phyloP scores from a whole-genome alignment of 179 eudicot species.

The Patellifolia procumbens region DNA sequence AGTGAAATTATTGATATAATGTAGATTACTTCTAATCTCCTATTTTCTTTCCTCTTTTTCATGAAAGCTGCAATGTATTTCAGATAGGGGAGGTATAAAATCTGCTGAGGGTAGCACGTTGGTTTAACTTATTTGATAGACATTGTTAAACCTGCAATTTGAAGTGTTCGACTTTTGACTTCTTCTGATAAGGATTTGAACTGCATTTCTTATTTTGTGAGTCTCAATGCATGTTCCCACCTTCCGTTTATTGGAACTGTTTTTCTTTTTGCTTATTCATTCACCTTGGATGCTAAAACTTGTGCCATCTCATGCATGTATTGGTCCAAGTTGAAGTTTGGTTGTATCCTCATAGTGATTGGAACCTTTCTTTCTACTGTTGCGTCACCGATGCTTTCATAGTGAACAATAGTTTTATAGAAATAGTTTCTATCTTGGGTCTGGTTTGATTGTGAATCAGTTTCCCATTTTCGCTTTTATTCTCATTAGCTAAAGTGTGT shows the following conservation, averaged over 20 bases:
- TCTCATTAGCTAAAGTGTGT: background rate
- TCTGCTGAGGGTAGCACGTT: slow-evolving; percentile 6
- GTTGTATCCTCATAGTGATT: background rate
- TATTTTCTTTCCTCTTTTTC: background rate
- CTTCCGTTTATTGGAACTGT: background rate
- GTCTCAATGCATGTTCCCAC: background rate
- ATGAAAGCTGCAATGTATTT: background rate
- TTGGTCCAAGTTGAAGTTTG: slow-evolving; percentile 2
- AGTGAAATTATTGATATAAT: background rate
- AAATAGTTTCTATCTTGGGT: background rate
- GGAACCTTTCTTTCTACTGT: background rate
- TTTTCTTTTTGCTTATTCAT: too few relatives aligned
- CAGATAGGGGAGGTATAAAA: slow-evolving; percentile 8
- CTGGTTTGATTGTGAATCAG: background rate
- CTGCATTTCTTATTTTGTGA: slow-evolving; percentile 3
- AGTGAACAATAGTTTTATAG: background rate
- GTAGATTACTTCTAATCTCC: background rate
- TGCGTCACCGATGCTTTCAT: background rate
- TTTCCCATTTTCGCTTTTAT: background rate
- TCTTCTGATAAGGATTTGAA: background rate
- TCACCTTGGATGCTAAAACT: background rate
- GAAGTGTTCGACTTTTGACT: background rate
- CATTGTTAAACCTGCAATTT: background rate
- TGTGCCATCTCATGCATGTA: background rate
- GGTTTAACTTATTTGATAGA: background rate